Conservation (phyloP, 768 basidiomycete species). For the Asterophora lycoperdoides region DNA sequence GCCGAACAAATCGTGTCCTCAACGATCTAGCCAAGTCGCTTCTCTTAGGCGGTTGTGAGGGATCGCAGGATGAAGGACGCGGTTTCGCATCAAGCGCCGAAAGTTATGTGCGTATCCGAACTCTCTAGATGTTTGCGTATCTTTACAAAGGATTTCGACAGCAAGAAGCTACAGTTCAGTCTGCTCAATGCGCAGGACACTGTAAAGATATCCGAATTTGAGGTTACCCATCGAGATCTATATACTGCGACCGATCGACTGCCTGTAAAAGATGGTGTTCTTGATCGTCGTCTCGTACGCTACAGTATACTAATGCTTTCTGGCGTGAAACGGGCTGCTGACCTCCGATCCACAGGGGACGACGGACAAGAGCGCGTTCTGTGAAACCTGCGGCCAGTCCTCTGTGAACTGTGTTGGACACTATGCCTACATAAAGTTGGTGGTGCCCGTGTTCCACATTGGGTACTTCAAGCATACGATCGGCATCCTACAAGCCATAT, state of each 20-base stretch:
- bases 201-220: slow-evolving; percentile 93
- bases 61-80: slow-evolving; percentile 66
- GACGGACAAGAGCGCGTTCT: slow-evolving; percentile 86
- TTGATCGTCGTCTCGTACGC: slow-evolving; percentile 86
- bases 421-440: slow-evolving; percentile 97
- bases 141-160: slow-evolving; percentile 26
- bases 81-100: slow-evolving; percentile 61
- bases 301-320: neutral
- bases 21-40: neutral
- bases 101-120: slow-evolving; percentile 9
- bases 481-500: slow-evolving; percentile 89
- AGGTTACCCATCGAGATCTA: slow-evolving; percentile 89
- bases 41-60: neutral
- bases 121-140: neutral
- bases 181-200: slow-evolving; percentile 92
- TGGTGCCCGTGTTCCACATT: slow-evolving; percentile 96
- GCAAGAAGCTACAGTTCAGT: slow-evolving; percentile 95
- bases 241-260: slow-evolving; percentile 81
- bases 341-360: slow-evolving; percentile 61
- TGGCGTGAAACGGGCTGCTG: neutral
- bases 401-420: slow-evolving; percentile 97
- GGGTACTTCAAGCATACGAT: slow-evolving; percentile 98
- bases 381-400: slow-evolving; percentile 91
- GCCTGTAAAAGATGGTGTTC: slow-evolving; percentile 87
- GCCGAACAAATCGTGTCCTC: no score